Evolutionary conservation across 1,284 basidiomycete genomes (phyloP).

Genomic region (Bjerkandera adusta): DNA sequence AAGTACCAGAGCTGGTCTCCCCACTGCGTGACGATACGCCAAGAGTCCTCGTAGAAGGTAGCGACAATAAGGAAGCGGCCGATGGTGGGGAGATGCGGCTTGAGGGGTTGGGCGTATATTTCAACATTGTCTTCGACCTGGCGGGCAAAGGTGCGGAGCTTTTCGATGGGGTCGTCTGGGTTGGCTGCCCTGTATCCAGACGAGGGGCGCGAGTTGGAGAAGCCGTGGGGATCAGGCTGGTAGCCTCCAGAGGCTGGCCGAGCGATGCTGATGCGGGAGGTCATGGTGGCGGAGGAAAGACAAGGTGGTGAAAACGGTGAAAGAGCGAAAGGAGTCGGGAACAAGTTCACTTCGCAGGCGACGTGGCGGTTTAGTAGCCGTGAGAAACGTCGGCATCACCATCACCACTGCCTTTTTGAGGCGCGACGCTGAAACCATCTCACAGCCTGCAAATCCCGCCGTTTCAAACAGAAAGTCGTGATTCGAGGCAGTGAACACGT

Average conservation of each 20-base stretch:
- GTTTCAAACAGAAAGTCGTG: too few species aligned
- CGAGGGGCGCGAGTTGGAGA: slow-evolving; percentile 64
- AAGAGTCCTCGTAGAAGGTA: slow-evolving; percentile 96
- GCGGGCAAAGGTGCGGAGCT: slow-evolving; percentile 74
- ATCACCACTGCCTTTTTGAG: slow-evolving; percentile 14
- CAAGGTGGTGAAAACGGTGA: slow-evolving; percentile 17
- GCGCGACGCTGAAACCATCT: slow-evolving; percentile 9
- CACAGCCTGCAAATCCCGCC: too few species aligned
- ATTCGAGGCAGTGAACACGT: too few species aligned
- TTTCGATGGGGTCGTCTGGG: slow-evolving; percentile 82
- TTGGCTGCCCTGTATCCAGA: slow-evolving; percentile 74
- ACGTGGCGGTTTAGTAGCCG: slow-evolving; percentile 29
- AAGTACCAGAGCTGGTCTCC: slow-evolving; percentile 96
- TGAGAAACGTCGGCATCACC: slow-evolving; percentile 24
- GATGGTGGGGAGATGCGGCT: slow-evolving; percentile 92
- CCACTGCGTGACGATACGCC: slow-evolving; percentile 95
- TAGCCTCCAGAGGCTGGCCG: slow-evolving; percentile 59
- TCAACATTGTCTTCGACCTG: slow-evolving; percentile 93
- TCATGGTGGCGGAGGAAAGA: slow-evolving; percentile 48
- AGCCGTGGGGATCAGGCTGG: slow-evolving; percentile 68
- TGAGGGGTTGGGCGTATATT: slow-evolving; percentile 90
- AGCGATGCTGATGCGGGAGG: slow-evolving; percentile 79
- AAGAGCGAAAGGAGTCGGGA: slow-evolving; percentile 16
- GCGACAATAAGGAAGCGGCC: slow-evolving; percentile 98
- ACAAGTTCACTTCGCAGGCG: slow-evolving; percentile 21